Base-by-base conservation (phyloP, 306 rosid genomes). In the Ormosia emarginata region DNA sequence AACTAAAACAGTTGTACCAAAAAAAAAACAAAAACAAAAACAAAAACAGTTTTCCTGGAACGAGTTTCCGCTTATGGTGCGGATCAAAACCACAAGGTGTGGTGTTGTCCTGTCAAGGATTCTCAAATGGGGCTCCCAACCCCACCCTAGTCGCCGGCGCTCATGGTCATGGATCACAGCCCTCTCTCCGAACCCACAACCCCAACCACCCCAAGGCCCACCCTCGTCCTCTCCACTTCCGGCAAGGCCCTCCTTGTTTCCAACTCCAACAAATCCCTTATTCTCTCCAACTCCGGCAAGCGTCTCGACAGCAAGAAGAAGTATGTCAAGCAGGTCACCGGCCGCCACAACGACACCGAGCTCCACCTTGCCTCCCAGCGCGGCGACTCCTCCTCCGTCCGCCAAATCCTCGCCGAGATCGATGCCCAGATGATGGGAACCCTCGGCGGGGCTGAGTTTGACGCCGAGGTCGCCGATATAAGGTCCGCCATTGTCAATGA, bases 251-350 rank as follows among this genome's bases (percentile, higher is more conserved):
- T 92, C 14, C 73, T 84, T 7, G 81, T 82, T 7, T 90, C 96
- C 8, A 84, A 88, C 80, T 94, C 98, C 74, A 67, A 87, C 11
- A 93, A 89, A 82, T 86, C 92, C 46, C 84, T 92, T 66, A 37
- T 62, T 81, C 5, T 77, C 32, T 92, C 97, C 14, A 85, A 87
- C 74, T 92, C 91, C 34, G 87, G 88, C 46, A 89, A 91, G 86
- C 84, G 91, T 46, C 66, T 87, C 43, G 98, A 91, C 10, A 86
- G 15, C 13, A 44, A 37, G 88, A 91, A 93, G 79, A 95, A 93
- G 71, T 93, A 90, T 37, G 95, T 95, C 79, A 90, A 83, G 82
- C 97, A 95, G 79, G 98, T 93, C 77, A 95, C 94, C 5, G 98
- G 99, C 2, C 89, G 93, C 55, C 92, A 90, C 79, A 89, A 93